phyloP scores from a whole-genome alignment of 2,329 filamentous ascomycete species.

The Colletotrichum sp. region DNA sequence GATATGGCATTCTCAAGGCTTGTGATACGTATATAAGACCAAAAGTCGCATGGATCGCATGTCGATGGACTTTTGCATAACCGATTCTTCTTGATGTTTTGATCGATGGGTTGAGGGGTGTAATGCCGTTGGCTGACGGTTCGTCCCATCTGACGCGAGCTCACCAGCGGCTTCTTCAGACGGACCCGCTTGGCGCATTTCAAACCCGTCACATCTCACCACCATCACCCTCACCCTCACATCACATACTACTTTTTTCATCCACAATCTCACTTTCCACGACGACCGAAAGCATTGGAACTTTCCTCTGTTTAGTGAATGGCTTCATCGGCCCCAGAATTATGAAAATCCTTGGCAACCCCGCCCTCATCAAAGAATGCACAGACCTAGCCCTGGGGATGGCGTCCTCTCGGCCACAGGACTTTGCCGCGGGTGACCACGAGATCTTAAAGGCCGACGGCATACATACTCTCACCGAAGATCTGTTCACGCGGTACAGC shows the following conservation, averaged over 20 bases:
- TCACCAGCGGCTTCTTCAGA: not conserved
- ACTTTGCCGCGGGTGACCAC: not conserved
- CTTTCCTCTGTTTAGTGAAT: rapidly evolving
- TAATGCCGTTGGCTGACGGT: not conserved
- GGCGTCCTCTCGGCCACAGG: not conserved
- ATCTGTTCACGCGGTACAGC: not conserved
- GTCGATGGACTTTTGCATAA: not conserved
- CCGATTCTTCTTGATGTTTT: not conserved
- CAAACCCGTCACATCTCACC: not conserved
- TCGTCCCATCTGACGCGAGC: constrained; percentile 1
- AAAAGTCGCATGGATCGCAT: not conserved
- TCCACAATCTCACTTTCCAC: not conserved
- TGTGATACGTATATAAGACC: not conserved
- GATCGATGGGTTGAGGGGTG: not conserved
- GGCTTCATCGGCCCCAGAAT: not conserved
- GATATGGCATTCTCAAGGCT: not conserved
- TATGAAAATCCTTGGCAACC: not conserved
- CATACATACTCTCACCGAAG: not conserved
- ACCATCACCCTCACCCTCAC: not conserved
- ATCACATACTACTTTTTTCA: not conserved
- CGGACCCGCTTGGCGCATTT: constrained; percentile 5
- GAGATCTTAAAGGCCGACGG: not conserved
- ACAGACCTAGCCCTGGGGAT: not conserved
- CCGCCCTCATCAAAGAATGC: constrained; percentile 1
- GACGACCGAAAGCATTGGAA: rapidly evolving